Conservation (phyloP, 371 early-diverging fungal species). For the Mortierella sp. region DNA sequence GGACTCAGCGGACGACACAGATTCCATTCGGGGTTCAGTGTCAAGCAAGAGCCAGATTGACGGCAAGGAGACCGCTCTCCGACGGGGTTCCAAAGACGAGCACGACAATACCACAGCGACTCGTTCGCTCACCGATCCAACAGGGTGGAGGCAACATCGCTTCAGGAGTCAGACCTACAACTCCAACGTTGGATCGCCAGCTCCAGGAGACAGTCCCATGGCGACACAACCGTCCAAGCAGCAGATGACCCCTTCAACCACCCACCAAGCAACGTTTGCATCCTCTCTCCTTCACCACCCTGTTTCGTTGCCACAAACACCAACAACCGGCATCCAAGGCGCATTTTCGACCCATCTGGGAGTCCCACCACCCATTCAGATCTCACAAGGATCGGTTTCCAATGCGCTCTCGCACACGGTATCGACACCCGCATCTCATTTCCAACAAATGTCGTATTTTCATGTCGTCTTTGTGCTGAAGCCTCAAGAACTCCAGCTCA, state of each 20-base stretch:
- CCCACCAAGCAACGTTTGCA: constrained; percentile 29
- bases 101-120: constrained; percentile 14
- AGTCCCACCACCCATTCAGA: constrained; percentile 40
- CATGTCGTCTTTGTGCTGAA: constrained; percentile 85
- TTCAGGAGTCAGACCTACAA: constrained; percentile 49
- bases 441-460: constrained; percentile 79
- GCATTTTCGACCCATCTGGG: constrained; percentile 25
- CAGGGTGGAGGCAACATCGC: constrained; percentile 43
- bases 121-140: constrained; percentile 42
- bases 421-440: constrained; percentile 43
- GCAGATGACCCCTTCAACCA: constrained; percentile 33
- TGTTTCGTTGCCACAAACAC: constrained; percentile 52
- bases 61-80: constrained; percentile 26
- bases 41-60: constrained; percentile 19
- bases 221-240: constrained; percentile 29
- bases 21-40: constrained; percentile 20
- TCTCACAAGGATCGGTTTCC: constrained; percentile 25
- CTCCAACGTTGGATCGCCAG: constrained; percentile 37
- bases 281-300: constrained; percentile 46
- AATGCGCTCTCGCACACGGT: constrained; percentile 19
- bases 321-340: constrained; percentile 31
- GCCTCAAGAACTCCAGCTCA: constrained; percentile 70
- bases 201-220: constrained; percentile 34
- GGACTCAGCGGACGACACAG: constrained; percentile 43
- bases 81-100: constrained; percentile 46